Evolutionary conservation across 805 yeast genomes (phyloP), one percentile per base, ranked within the genome.

Genomic region (Metschnikowia lachancei): DNA sequence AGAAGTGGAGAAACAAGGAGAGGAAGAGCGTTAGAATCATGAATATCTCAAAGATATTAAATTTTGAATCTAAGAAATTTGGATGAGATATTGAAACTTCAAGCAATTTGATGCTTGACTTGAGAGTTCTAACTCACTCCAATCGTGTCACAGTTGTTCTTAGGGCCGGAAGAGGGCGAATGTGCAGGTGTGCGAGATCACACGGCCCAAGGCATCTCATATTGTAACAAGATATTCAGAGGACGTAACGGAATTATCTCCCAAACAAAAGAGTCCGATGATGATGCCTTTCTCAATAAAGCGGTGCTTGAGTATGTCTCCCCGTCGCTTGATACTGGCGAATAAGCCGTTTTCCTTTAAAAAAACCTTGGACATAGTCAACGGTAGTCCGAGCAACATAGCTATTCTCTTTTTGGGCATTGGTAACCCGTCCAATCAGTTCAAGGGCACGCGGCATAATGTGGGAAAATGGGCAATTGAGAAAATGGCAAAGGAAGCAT

Each of bases 361-460:
- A 28, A 37, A 22, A 28, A 13, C 17, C 13, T 16, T 29, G 28
- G 13, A 31, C 22, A 18, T 17, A 13, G 19, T 18, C 20, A 28
- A 39, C 20, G 36, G 18, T 16, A 22, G 31, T 19, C 31, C 31
- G 11, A 2, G 1, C 14, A 13, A 22, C 17, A 35, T 42, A 3
- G 30, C 38, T 10, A 29, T 49, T 1, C 41, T 53, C 2, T 48
- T 54, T 16, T 34, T 49, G 6, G 81, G 88, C 0, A 66, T 89
- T 2, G 96, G 96, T 0, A 89, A 89, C 57, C 96, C 96, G 0
- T 87, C 82, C 45, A 74, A 80, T 0, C 64, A 71, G 40, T 87
- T 76, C 55, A 64, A 65, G 7, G 70, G 72, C 6, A 85, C 95
- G 0, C 69, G 95, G 30, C 97, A 89, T 59, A 87, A 84, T 49